Evolutionary conservation across 768 basidiomycete genomes (phyloP).

Genomic region (Xerocomus potaroensis): DNA sequence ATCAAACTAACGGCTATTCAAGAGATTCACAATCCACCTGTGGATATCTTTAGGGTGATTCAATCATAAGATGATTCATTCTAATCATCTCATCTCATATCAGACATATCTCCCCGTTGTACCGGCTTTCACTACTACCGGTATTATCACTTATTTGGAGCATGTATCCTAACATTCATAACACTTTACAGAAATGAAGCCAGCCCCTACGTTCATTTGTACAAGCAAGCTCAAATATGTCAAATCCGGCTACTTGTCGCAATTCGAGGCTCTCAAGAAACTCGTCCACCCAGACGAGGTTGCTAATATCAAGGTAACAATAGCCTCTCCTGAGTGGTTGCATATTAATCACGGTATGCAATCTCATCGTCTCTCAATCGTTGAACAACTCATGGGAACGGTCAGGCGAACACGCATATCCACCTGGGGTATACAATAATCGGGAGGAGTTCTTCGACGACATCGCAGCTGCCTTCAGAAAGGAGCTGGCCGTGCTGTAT

Average conservation of each 20-base stretch:
- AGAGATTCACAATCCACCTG: constrained; percentile 21
- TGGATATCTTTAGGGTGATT: constrained; percentile 25
- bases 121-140: constrained; percentile 16
- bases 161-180: neutral
- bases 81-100: neutral
- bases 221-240: constrained; percentile 62
- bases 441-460: constrained; percentile 46
- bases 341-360: constrained; percentile 59
- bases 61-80: neutral
- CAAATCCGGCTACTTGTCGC: constrained; percentile 56
- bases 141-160: constrained; percentile 5
- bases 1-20: constrained; percentile 1
- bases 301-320: constrained; percentile 63
- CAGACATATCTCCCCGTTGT: constrained; percentile 26
- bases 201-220: constrained; percentile 20
- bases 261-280: constrained; percentile 58
- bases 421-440: constrained; percentile 14
- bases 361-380: neutral
- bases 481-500: neutral
- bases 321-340: constrained; percentile 71
- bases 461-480: constrained; percentile 23
- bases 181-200: constrained; percentile 15
- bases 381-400: neutral
- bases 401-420: constrained; percentile 23
- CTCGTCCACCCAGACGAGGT: constrained; percentile 60